Conservation (phyloP, 345 rosid genomes). For the Fremontodendron californicum region DNA sequence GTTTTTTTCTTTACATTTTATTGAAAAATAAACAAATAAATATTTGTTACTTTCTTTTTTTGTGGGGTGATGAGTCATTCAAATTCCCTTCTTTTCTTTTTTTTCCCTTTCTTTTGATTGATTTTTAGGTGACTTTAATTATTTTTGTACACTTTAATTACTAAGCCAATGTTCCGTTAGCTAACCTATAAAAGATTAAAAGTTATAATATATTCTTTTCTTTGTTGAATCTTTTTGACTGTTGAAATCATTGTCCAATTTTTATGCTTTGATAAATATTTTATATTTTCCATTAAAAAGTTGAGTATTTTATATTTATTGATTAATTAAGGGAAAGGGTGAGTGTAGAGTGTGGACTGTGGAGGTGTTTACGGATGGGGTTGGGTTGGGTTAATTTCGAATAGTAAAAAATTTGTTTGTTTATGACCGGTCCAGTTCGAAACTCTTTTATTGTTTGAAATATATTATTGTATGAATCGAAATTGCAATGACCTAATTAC, state of each 20-base stretch:
- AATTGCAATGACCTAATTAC: too few species aligned
- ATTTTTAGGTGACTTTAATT: constrained; percentile 15
- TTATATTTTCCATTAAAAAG: neutral
- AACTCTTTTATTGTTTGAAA: too few species aligned
- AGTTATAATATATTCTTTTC: constrained; percentile 15
- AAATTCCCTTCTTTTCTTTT: constrained; percentile 3
- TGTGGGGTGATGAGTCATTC: constrained; percentile 20
- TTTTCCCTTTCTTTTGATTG: constrained; percentile 10
- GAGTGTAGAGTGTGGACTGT: too few species aligned
- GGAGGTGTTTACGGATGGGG: too few species aligned
- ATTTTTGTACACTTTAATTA: too few species aligned
- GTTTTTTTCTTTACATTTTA: neutral
- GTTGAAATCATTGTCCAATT: constrained; percentile 22
- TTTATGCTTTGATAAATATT: constrained; percentile 1
- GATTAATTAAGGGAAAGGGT: too few species aligned
- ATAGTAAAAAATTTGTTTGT: too few species aligned
- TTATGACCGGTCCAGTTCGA: too few species aligned
- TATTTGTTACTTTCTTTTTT: neutral
- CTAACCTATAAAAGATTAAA: constrained; percentile 1
- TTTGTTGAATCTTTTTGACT: constrained; percentile 25
- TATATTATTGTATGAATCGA: too few species aligned
- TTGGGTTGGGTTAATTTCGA: too few species aligned
- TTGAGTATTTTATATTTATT: neutral
- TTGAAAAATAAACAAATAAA: neutral
- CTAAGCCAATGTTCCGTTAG: neutral